Percentiles rank a stretch among this genome's conserved stretches.
These are phyloP conservation scores for Penicillium sp. DNA, from an alignment of 2,329 filamentous ascomycete genomes.

Conservation along the genomic window DNA sequence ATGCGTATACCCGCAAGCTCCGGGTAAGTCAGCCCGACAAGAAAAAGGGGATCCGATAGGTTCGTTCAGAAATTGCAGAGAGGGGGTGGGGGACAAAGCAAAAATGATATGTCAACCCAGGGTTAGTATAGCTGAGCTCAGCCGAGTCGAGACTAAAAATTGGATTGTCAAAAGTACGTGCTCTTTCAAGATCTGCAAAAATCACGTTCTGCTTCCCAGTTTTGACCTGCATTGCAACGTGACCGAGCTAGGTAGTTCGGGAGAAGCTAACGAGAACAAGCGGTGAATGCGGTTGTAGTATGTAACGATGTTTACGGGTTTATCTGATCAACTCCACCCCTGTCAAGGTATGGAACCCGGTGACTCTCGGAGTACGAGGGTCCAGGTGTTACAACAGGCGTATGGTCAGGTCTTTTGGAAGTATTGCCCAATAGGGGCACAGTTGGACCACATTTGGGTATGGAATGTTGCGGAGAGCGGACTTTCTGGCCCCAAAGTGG, in stretches of 20 bases:
- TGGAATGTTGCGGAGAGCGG: slow-evolving; percentile 10
- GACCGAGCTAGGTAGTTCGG: neutral
- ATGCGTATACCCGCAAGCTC: slow-evolving; percentile 15
- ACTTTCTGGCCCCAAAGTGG: slow-evolving; percentile 14
- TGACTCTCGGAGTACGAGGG: slow-evolving; percentile 5
- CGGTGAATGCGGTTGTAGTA: slow-evolving; percentile 22
- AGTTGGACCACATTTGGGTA: neutral
- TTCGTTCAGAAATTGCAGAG: neutral
- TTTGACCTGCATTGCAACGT: neutral
- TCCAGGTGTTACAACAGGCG: slow-evolving; percentile 10
- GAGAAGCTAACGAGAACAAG: slow-evolving; percentile 8
- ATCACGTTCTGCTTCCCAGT: neutral
- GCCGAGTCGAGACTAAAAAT: slow-evolving; percentile 10
- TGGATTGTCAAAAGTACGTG: slow-evolving; percentile 22
- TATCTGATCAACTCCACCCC: slow-evolving; percentile 21
- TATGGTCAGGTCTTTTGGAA: slow-evolving; percentile 3
- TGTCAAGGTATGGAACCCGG: neutral
- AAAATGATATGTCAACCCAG: slow-evolving; percentile 20
- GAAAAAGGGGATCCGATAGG: slow-evolving; percentile 14
- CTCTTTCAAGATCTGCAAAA: slow-evolving; percentile 10
- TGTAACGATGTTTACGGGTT: slow-evolving; percentile 1
- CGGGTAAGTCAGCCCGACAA: neutral
- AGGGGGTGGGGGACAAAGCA: slow-evolving; percentile 1
- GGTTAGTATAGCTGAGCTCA: neutral
- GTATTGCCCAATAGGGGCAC: slow-evolving; percentile 9